Evolutionary conservation across 306 rosid species (phyloP).

Genomic region (Cicer judaicum): DNA sequence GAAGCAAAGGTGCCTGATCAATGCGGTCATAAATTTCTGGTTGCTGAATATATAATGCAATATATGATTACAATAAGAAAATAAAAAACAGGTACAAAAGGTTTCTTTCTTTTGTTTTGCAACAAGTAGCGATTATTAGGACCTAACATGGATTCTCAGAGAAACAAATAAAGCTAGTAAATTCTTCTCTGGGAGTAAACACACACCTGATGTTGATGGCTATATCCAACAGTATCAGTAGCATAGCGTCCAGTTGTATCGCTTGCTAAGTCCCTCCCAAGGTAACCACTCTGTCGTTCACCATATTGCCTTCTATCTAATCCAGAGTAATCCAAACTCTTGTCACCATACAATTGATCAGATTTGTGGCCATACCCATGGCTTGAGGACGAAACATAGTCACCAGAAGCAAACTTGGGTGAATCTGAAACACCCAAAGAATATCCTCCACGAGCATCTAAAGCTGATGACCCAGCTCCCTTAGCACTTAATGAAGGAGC

Average conservation of each 20-base stretch:
- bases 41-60: slow-evolving; percentile 49
- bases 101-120: not conserved
- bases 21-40: slow-evolving; percentile 83
- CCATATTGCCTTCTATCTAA: slow-evolving; percentile 88
- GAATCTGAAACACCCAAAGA: slow-evolving; percentile 72
- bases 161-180: slow-evolving; percentile 33
- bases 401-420: slow-evolving; percentile 80
- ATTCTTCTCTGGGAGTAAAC: slow-evolving; percentile 29
- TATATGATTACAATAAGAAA: slow-evolving; percentile 29
- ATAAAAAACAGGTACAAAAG: slow-evolving; percentile 10
- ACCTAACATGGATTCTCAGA: not conserved
- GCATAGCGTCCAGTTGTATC: slow-evolving; percentile 78
- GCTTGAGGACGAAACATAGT: slow-evolving; percentile 77
- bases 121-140: not conserved
- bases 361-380: slow-evolving; percentile 82
- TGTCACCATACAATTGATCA: slow-evolving; percentile 81
- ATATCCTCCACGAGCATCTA: slow-evolving; percentile 85
- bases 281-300: slow-evolving; percentile 75
- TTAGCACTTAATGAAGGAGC: slow-evolving; percentile 66
- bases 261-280: slow-evolving; percentile 78
- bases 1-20: slow-evolving; percentile 83
- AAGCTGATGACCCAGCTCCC: slow-evolving; percentile 63
- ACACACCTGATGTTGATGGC: slow-evolving; percentile 84
- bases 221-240: slow-evolving; percentile 74
- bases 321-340: slow-evolving; percentile 77